Conservation (phyloP, 768 basidiomycete species). For the Termitomyces sp. region DNA sequence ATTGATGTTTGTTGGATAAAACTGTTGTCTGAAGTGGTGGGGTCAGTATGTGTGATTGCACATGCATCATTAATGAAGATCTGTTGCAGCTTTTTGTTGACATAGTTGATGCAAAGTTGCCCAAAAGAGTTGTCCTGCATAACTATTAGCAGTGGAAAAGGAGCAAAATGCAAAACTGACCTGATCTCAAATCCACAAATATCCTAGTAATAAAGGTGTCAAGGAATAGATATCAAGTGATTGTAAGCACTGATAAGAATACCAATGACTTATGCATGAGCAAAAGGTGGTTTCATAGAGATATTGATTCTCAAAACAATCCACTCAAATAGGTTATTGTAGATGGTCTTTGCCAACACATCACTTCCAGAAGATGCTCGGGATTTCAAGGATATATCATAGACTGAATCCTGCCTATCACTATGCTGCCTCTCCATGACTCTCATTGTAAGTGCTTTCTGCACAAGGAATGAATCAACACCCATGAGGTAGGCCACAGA, state of each 20-base stretch:
- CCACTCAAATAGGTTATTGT: conserved; percentile 99
- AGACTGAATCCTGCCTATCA: conserved; percentile 91
- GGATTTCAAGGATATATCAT: conserved; percentile 92
- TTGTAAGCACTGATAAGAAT: conserved; percentile 61
- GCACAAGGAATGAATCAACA: conserved; percentile 70
- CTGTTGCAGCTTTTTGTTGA: conserved; percentile 99
- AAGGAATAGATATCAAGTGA: conserved; percentile 3
- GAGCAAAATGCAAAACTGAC: conserved; percentile 32
- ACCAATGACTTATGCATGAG: conserved; percentile 81
- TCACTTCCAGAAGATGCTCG: conserved; percentile 89
- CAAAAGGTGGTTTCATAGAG: conserved; percentile 89
- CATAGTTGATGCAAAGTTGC: conserved; percentile 99
- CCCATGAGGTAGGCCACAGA: conserved; percentile 96
- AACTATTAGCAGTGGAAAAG: conserved; percentile 5
- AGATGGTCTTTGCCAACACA: conserved; percentile 92
- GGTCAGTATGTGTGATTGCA: conserved; percentile 97
- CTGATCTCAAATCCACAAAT: conserved; percentile 99
- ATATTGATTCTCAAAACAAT: conserved; percentile 95
- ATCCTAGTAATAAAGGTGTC: conserved; percentile 47
- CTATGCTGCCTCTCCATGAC: conserved; percentile 92
- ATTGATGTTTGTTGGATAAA: conserved; percentile 88
- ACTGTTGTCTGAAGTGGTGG: conserved; percentile 92
- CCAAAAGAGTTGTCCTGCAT: conserved; percentile 89
- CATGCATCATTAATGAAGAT: conserved; percentile 99
- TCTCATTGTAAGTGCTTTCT: conserved; percentile 82